A percentile compares a stretch with the other conserved stretches of the same genome.
These are phyloP conservation scores for Trichoderma erinaceum DNA, from an alignment of 495 filamentous ascomycete species.

Conservation along the genomic window DNA sequence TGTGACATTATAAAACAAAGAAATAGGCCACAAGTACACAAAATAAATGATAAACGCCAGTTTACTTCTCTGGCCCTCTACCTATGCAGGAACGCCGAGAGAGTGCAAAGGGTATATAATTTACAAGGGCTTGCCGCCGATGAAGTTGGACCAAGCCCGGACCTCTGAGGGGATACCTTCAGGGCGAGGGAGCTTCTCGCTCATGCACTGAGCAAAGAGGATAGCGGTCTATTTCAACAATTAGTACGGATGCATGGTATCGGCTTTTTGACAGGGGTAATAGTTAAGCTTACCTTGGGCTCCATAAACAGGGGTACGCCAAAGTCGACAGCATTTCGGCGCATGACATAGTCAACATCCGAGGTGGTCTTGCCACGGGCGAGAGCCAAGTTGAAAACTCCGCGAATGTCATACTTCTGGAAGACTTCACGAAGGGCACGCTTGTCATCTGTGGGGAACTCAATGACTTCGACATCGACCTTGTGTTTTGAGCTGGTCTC, in stretches of 20 bases:
- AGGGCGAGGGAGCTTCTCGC: slow-evolving; percentile 78
- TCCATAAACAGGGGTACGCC: slow-evolving; percentile 98
- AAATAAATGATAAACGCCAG: too few relatives aligned
- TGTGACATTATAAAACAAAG: too few relatives aligned
- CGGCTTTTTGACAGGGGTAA: neutral
- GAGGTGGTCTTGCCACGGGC: slow-evolving; percentile 73
- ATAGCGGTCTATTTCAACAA: slow-evolving; percentile 66
- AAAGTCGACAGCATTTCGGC: slow-evolving; percentile 96
- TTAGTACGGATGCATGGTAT: slow-evolving; percentile 19
- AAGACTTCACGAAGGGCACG: slow-evolving; percentile 91
- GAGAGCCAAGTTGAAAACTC: slow-evolving; percentile 91
- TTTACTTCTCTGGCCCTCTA: too few relatives aligned
- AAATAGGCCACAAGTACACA: too few relatives aligned
- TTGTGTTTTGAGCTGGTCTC: slow-evolving; percentile 61
- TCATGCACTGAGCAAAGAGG: slow-evolving; percentile 94
- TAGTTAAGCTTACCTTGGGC: slow-evolving; percentile 68
- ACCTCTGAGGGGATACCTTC: slow-evolving; percentile 85
- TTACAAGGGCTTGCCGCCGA: slow-evolving; percentile 85
- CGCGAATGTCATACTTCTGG: slow-evolving; percentile 91
- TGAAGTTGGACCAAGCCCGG: slow-evolving; percentile 87
- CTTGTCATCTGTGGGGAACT: slow-evolving; percentile 97
- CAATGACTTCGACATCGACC: slow-evolving; percentile 79
- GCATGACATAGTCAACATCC: slow-evolving; percentile 98
- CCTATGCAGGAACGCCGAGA: too few relatives aligned
- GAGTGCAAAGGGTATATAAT: slow-evolving; percentile 15